Conservation (phyloP, 805 yeast genomes). For the Cyberlindnera bimundalis region DNA sequence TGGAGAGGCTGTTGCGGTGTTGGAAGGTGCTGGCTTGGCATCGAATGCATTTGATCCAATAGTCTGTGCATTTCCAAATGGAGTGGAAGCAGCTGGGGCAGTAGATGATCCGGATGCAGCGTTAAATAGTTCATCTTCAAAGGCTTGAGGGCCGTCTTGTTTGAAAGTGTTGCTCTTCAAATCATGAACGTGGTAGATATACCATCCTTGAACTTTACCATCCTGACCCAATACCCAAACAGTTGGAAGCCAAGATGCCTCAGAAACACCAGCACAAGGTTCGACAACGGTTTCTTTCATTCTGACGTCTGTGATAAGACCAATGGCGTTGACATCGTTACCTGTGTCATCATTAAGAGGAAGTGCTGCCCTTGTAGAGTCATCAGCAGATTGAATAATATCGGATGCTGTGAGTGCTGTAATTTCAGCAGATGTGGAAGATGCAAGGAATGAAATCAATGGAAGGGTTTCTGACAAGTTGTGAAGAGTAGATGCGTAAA, state of each 20-base stretch:
- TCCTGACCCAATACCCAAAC: constrained; percentile 58
- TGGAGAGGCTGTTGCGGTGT: neutral
- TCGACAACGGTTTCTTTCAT: constrained; percentile 40
- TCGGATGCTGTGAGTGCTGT: constrained; percentile 39
- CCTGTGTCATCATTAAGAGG: constrained; percentile 66
- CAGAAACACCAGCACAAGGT: constrained; percentile 59
- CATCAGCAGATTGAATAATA: constrained; percentile 53
- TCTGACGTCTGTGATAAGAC: constrained; percentile 60
- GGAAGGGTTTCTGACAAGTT: constrained; percentile 38
- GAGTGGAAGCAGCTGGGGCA: constrained; percentile 3
- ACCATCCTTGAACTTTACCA: constrained; percentile 63
- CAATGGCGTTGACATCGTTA: constrained; percentile 69
- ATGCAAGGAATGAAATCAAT: constrained; percentile 44
- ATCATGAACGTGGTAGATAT: constrained; percentile 54
- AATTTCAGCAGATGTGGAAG: constrained; percentile 65
- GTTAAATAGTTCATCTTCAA: constrained; percentile 8
- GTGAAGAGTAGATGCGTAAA: constrained; percentile 40
- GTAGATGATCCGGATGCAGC: neutral
- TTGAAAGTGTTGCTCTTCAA: constrained; percentile 36
- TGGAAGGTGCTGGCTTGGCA: neutral
- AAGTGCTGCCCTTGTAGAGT: constrained; percentile 66
- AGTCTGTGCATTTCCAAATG: constrained; percentile 13
- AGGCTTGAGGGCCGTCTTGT: constrained; percentile 20
- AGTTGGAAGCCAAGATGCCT: constrained; percentile 61
- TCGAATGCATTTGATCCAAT: constrained; percentile 10